Evolutionary conservation across 768 basidiomycete species (phyloP).

Genomic region (Termitomyces sp.): DNA sequence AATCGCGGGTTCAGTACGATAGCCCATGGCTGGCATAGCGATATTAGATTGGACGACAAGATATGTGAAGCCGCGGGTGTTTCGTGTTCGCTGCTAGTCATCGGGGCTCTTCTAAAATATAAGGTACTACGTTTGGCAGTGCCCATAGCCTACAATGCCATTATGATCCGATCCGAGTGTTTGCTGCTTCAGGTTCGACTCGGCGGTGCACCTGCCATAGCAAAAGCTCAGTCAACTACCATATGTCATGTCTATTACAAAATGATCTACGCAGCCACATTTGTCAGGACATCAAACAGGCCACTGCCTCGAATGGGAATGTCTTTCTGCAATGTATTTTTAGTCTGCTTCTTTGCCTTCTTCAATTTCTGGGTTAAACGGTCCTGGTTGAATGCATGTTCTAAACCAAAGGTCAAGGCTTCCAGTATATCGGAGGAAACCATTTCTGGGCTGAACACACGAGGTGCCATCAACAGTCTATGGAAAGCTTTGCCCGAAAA

Average conservation of each 20-base stretch:
- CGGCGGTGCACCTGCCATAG: no score
- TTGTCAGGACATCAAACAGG: slow-evolving; percentile 38
- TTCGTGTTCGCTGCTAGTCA: background rate
- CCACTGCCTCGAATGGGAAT: slow-evolving; percentile 14
- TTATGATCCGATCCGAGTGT: no score
- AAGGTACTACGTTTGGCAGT: no score
- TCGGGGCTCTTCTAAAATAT: no score
- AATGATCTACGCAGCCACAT: slow-evolving; percentile 6
- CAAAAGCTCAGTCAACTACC: no score
- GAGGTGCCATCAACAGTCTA: slow-evolving; percentile 34
- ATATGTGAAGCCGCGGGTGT: background rate
- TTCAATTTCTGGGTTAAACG: slow-evolving; percentile 30
- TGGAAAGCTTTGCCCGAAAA: slow-evolving; percentile 66
- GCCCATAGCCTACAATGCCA: no score
- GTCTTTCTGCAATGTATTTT: background rate
- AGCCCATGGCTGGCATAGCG: slow-evolving; percentile 15
- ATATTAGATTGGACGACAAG: background rate
- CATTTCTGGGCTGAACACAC: slow-evolving; percentile 13
- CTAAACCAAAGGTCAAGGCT: slow-evolving; percentile 42
- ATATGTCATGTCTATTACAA: background rate
- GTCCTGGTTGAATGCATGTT: slow-evolving; percentile 46
- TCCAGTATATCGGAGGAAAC: slow-evolving; percentile 37
- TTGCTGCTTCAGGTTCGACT: no score
- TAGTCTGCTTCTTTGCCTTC: slow-evolving; percentile 19
- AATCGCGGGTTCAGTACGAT: slow-evolving; percentile 17